Conservation (phyloP, 2,329 filamentous ascomycete genomes). For the Xylaria sp. region DNA sequence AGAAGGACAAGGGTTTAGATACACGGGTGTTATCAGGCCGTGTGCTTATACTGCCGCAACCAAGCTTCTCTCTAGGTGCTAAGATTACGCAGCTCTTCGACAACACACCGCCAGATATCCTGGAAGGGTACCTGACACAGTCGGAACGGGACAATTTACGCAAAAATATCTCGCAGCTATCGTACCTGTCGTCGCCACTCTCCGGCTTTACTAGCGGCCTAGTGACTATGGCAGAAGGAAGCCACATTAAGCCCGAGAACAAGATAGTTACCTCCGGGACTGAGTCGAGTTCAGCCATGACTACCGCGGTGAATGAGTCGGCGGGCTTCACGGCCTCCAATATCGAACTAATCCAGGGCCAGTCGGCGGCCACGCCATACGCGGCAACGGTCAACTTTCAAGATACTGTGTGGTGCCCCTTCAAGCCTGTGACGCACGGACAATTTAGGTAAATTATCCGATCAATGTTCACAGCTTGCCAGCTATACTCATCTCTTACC, state of each 20-base stretch:
- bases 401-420: slow-evolving; percentile 46
- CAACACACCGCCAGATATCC: slow-evolving; percentile 42
- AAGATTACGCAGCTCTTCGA: slow-evolving; percentile 52
- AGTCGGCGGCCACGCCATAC: slow-evolving; percentile 53
- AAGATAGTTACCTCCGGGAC: slow-evolving; percentile 33
- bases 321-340: slow-evolving; percentile 35
- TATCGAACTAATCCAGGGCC: slow-evolving; percentile 41
- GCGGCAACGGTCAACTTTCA: slow-evolving; percentile 45
- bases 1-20: not conserved
- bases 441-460: slow-evolving; percentile 55
- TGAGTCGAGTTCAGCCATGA: slow-evolving; percentile 27
- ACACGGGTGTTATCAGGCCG: slow-evolving; percentile 14
- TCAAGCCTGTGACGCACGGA: slow-evolving; percentile 61
- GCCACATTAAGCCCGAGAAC: slow-evolving; percentile 54
- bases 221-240: slow-evolving; percentile 51
- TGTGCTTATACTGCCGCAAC: slow-evolving; percentile 53
- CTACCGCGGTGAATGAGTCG: slow-evolving; percentile 34
- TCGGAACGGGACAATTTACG: slow-evolving; percentile 30
- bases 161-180: slow-evolving; percentile 39
- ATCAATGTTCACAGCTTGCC: no score
- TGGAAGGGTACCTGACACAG: slow-evolving; percentile 37
- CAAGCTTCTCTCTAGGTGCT: slow-evolving; percentile 49
- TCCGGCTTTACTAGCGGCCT: slow-evolving; percentile 49
- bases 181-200: slow-evolving; percentile 44
- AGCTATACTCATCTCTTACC: not conserved